phyloP scores from a whole-genome alignment of 495 filamentous ascomycete species.

The Tetracladium setigerum region DNA sequence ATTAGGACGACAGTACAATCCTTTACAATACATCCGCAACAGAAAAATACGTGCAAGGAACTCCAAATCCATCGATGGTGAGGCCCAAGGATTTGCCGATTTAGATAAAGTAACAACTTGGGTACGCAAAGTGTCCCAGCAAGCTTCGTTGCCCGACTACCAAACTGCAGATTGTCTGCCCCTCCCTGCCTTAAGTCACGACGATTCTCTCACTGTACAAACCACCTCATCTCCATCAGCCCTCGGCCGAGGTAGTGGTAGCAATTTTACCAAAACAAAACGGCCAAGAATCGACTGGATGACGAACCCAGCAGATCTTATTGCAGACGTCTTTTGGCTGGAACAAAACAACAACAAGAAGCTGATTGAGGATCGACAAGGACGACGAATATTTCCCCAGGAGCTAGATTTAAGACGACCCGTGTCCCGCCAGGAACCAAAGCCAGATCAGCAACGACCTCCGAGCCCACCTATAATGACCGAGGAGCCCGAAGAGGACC shows the following conservation, averaged over 20 bases:
- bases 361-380: conserved; percentile 65
- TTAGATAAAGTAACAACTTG: conserved; percentile 59
- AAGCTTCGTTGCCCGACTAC: conserved; percentile 27
- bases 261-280: conserved; percentile 27
- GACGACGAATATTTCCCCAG: conserved; percentile 57
- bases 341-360: conserved; percentile 69
- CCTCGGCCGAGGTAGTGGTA: conserved; percentile 6
- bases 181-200: conserved; percentile 14
- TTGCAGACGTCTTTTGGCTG: conserved; percentile 81
- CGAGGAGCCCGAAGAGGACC: conserved; percentile 7
- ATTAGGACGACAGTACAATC: conserved; percentile 67
- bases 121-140: conserved; percentile 59
- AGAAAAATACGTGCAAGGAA: conserved; percentile 70
- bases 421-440: conserved; percentile 9
- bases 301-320: conserved; percentile 66
- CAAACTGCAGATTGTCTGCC: conserved; percentile 14
- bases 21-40: conserved; percentile 81
- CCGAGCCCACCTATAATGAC: conserved; percentile 2
- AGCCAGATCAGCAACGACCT: conserved; percentile 5
- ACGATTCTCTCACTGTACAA: conserved; percentile 8
- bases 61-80: conserved; percentile 58
- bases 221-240: conserved; percentile 11
- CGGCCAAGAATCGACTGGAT: conserved; percentile 73
- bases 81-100: conserved; percentile 71
- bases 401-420: conserved; percentile 12